These are phyloP conservation scores for Carallia brachiata DNA, from an alignment of 345 rosid genomes.

Conservation along the genomic window DNA sequence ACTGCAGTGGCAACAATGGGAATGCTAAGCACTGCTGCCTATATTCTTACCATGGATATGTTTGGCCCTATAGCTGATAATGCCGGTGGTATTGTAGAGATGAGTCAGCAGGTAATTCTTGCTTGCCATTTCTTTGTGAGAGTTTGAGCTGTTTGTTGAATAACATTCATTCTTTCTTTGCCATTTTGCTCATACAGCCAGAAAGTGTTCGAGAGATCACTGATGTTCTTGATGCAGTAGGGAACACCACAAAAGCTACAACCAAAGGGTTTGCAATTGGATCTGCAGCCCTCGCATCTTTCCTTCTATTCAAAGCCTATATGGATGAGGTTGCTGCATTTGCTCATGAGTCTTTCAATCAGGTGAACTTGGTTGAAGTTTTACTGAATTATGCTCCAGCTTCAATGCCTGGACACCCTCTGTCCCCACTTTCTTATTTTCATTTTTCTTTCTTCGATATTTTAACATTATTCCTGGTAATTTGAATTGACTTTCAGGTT, in stretches of 20 bases:
- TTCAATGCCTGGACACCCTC: neutral
- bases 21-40: slow-evolving; percentile 99
- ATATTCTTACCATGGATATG: slow-evolving; percentile 99
- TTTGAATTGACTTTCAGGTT: slow-evolving; percentile 50
- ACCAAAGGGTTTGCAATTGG: slow-evolving; percentile 99
- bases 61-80: slow-evolving; percentile 99
- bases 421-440: neutral
- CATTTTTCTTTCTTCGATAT: neutral
- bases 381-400: slow-evolving; percentile 1
- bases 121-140: slow-evolving; percentile 4
- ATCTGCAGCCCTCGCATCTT: slow-evolving; percentile 98
- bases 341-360: slow-evolving; percentile 69
- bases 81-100: slow-evolving; percentile 99
- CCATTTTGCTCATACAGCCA: slow-evolving; percentile 45
- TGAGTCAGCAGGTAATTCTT: slow-evolving; percentile 93
- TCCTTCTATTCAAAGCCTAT: slow-evolving; percentile 97
- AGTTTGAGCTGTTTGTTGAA: neutral
- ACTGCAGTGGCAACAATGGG: slow-evolving; percentile 99
- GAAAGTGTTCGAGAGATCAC: slow-evolving; percentile 98
- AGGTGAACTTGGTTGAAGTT: slow-evolving; percentile 41
- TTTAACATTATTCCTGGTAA: neutral
- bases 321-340: slow-evolving; percentile 98
- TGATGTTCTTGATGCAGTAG: slow-evolving; percentile 99
- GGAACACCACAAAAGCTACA: slow-evolving; percentile 98
- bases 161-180: neutral